Percentiles rank a stretch among this genome's conserved stretches.
Evolutionary conservation across 208 protist genomes (phyloP).

Genomic region (Phytomonas sp.): DNA sequence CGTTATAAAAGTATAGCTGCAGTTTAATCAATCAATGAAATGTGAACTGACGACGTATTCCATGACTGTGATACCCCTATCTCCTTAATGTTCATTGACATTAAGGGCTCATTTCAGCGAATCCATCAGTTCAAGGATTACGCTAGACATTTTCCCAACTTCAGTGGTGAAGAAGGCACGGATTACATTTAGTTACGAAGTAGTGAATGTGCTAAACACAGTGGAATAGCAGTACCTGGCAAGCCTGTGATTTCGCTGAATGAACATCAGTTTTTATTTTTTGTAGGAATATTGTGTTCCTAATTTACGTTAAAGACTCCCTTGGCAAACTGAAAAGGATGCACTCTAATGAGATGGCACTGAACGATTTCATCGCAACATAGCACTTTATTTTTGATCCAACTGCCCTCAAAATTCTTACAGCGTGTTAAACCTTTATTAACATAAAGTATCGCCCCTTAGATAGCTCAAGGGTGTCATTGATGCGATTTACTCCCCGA

Average conservation of each 20-base stretch:
- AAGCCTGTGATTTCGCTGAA: background rate
- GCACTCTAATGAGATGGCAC: background rate
- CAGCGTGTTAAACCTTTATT: background rate
- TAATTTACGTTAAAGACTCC: background rate
- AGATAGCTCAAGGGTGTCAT: constrained; percentile 78
- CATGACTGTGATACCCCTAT: constrained; percentile 37
- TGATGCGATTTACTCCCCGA: constrained; percentile 85
- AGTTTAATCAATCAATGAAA: constrained; percentile 60
- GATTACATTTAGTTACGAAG: background rate
- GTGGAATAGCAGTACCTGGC: background rate
- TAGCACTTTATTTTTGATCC: background rate
- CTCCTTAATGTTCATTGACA: constrained; percentile 44
- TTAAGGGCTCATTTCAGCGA: constrained; percentile 53
- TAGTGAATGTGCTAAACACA: background rate
- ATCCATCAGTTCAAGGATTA: constrained; percentile 60
- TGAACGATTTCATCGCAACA: background rate
- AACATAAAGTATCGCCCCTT: constrained; percentile 40
- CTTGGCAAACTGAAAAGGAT: background rate
- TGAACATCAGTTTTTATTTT: background rate
- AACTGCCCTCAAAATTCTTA: background rate
- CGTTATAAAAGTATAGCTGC: constrained; percentile 29
- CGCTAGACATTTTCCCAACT: background rate
- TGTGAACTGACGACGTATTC: constrained; percentile 50
- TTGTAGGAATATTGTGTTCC: background rate
- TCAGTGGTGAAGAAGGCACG: background rate